Conservation (phyloP, 2,329 filamentous ascomycete species). For the Emmonsiellopsis sp. region DNA sequence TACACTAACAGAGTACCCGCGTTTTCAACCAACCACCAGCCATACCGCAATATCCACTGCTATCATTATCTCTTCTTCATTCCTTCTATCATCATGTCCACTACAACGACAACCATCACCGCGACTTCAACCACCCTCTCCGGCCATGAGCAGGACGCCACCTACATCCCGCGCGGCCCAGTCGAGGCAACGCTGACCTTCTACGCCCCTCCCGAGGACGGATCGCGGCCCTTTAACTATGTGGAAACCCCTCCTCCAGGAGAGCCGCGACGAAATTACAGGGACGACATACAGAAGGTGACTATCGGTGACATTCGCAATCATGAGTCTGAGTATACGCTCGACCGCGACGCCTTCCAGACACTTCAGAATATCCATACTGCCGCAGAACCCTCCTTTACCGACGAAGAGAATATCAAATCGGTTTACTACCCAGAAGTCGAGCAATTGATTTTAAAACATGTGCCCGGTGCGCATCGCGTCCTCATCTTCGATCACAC, state of each 20-base stretch:
- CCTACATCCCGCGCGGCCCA: conserved; percentile 48
- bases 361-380: conserved; percentile 50
- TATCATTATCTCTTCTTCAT: neutral
- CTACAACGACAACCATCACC: conserved; percentile 6
- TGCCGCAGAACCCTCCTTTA: conserved; percentile 50
- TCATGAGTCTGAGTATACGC: conserved; percentile 53
- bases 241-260: conserved; percentile 56
- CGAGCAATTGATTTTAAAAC: conserved; percentile 58
- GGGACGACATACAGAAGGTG: conserved; percentile 42
- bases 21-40: neutral
- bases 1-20: too few relatives aligned
- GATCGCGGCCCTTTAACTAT: conserved; percentile 53
- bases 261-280: conserved; percentile 57
- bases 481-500: conserved; percentile 83
- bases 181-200: conserved; percentile 58
- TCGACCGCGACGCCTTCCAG: conserved; percentile 69
- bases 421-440: conserved; percentile 77
- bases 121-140: conserved; percentile 14
- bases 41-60: neutral
- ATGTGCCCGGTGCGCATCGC: conserved; percentile 56
- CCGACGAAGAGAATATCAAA: conserved; percentile 60
- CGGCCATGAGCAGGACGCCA: conserved; percentile 18
- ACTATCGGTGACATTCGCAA: conserved; percentile 65
- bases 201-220: conserved; percentile 53
- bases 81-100: conserved; percentile 15